A percentile compares a stretch with the other conserved stretches of the same genome.
phyloP scores from a whole-genome alignment of 805 yeast species.

The Candida sonorensis region DNA sequence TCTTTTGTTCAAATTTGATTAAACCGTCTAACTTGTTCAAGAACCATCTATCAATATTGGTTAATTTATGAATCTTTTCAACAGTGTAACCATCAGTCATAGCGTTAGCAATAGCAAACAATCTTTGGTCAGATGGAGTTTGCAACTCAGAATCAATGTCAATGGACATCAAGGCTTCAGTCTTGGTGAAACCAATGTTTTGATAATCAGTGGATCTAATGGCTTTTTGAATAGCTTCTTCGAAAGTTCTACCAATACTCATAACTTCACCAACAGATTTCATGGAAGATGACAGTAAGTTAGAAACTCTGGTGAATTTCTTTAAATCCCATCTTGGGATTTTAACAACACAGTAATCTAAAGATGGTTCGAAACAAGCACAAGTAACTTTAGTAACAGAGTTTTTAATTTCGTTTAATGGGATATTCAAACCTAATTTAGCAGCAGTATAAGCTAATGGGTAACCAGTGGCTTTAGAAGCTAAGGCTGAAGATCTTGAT shows the following conservation, averaged over 20 bases:
- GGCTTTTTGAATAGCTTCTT: conserved; percentile 97
- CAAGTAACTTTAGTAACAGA: conserved; percentile 95
- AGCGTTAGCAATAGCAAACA: conserved; percentile 98
- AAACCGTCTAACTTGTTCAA: conserved; percentile 75
- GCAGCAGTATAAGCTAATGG: conserved; percentile 99
- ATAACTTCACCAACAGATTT: conserved; percentile 98
- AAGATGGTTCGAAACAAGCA: conserved; percentile 95
- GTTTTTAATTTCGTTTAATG: conserved; percentile 91
- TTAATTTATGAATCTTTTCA: conserved; percentile 83
- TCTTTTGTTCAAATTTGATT: conserved; percentile 61
- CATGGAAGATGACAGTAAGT: conserved; percentile 94
- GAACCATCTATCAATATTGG: conserved; percentile 96
- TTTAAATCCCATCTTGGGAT: conserved; percentile 98
- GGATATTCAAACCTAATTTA: conserved; percentile 89
- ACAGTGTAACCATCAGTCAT: conserved; percentile 87
- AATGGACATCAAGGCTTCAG: conserved; percentile 74
- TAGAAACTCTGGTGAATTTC: conserved; percentile 91
- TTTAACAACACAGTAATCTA: conserved; percentile 94
- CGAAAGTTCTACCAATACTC: conserved; percentile 98
- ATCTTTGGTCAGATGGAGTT: conserved; percentile 91
- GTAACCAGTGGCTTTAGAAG: conserved; percentile 98
- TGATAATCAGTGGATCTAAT: conserved; percentile 82
- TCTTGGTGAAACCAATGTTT: conserved; percentile 86
- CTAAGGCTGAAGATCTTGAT: conserved; percentile 95
- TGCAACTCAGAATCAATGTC: conserved; percentile 69